These are phyloP conservation scores for Cladosporium sp. DNA, from an alignment of 2,329 filamentous ascomycete species.

Conservation along the genomic window DNA sequence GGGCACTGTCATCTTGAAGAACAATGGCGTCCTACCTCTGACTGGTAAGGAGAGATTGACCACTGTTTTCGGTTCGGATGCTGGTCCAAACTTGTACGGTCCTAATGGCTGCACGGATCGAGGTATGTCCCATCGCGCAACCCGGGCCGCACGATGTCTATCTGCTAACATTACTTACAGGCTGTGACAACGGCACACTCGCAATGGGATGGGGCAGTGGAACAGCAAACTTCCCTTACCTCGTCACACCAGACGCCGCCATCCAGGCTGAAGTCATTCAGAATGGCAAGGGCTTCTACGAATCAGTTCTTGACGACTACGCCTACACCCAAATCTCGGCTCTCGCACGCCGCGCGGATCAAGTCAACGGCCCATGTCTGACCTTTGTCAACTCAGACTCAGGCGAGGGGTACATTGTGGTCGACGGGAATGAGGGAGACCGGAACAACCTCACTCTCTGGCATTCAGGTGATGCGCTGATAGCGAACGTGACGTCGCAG, in stretches of 20 bases:
- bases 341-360: slow-evolving; percentile 28
- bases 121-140: slow-evolving; percentile 39
- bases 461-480: slow-evolving; percentile 55
- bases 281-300: slow-evolving; percentile 39
- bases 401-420: slow-evolving; percentile 48
- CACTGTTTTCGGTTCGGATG: slow-evolving; percentile 71
- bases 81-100: slow-evolving; percentile 64
- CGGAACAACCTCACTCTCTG: slow-evolving; percentile 31
- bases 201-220: slow-evolving; percentile 90
- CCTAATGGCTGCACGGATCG: slow-evolving; percentile 78
- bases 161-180: slow-evolving; percentile 69
- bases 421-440: slow-evolving; percentile 60
- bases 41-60: slow-evolving; percentile 49
- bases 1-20: slow-evolving; percentile 73
- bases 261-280: slow-evolving; percentile 32
- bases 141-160: neutral
- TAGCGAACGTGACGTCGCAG: slow-evolving; percentile 35
- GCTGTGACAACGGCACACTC: slow-evolving; percentile 84
- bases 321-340: slow-evolving; percentile 39
- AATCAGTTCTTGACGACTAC: slow-evolving; percentile 34
- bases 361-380: slow-evolving; percentile 32
- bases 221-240: slow-evolving; percentile 80
- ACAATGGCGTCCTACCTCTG: slow-evolving; percentile 58
- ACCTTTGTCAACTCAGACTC: slow-evolving; percentile 38
- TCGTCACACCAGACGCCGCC: slow-evolving; percentile 64